These are phyloP conservation scores for Babesia bigemina DNA, from an alignment of 169 alveolate genomes.

Conservation along the genomic window DNA sequence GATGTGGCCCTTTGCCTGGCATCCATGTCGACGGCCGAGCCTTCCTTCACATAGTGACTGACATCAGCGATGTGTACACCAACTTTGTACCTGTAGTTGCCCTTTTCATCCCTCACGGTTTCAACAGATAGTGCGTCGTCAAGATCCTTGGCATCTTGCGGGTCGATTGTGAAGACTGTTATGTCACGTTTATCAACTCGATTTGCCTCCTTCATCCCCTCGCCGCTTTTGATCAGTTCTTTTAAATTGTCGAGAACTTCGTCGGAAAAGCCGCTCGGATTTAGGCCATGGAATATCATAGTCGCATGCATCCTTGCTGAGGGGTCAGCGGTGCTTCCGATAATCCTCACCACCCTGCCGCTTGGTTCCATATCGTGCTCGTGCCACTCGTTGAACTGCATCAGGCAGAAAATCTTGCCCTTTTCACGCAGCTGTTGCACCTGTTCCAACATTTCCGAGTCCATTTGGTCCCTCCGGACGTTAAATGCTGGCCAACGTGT, in stretches of 20 bases:
- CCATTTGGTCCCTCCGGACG: conserved; percentile 10
- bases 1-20: conserved; percentile 93
- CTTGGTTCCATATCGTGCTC: conserved; percentile 56
- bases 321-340: conserved; percentile 42
- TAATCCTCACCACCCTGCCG: conserved; percentile 34
- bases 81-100: conserved; percentile 77
- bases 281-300: conserved; percentile 60
- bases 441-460: background rate
- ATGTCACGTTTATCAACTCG: conserved; percentile 52
- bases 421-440: background rate
- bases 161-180: conserved; percentile 89
- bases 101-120: conserved; percentile 65
- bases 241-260: conserved; percentile 25
- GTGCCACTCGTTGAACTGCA: conserved; percentile 45
- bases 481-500: conserved; percentile 67
- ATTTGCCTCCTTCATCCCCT: conserved; percentile 15
- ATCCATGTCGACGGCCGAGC: conserved; percentile 91
- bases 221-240: conserved; percentile 30
- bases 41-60: conserved; percentile 91
- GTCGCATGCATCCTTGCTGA: conserved; percentile 49
- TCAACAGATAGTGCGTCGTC: conserved; percentile 97
- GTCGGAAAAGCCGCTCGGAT: conserved; percentile 55
- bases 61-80: conserved; percentile 99
- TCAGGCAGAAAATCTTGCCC: conserved; percentile 28
- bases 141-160: conserved; percentile 96